These are phyloP conservation scores for Sporopachydermia lactativora DNA, from an alignment of 805 yeast genomes.

Conservation along the genomic window DNA sequence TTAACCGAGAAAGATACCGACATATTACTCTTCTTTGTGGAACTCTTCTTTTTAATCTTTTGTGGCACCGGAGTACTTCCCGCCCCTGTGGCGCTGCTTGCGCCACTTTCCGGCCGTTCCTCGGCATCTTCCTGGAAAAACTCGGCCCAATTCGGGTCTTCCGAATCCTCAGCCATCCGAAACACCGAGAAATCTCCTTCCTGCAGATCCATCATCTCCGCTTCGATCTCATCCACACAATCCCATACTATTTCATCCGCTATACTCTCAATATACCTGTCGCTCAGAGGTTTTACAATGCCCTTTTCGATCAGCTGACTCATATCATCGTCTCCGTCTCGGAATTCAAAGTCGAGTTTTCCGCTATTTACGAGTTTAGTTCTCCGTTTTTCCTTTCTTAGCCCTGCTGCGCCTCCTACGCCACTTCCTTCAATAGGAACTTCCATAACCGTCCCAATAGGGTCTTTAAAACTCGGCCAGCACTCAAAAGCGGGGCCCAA, in stretches of 20 bases:
- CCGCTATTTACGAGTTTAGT: not conserved
- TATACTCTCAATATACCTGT: constrained; percentile 51
- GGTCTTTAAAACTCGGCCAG: constrained; percentile 24
- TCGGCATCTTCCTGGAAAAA: not conserved
- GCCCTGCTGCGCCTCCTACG: constrained; percentile 8
- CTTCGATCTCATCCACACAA: constrained; percentile 70
- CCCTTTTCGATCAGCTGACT: constrained; percentile 2
- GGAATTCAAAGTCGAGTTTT: not conserved
- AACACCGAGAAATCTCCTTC: not conserved
- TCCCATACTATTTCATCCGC: constrained; percentile 80
- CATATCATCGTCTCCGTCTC: not conserved
- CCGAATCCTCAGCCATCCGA: not conserved
- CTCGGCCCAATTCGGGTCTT: not conserved
- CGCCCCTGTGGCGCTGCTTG: no score
- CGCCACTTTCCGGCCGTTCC: no score
- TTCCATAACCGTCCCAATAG: constrained; percentile 5
- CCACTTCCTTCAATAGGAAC: constrained; percentile 6
- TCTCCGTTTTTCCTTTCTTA: not conserved
- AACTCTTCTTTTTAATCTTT: no score
- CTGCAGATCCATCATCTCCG: constrained; percentile 31
- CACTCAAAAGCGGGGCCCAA: constrained; percentile 50
- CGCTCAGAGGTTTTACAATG: constrained; percentile 35
- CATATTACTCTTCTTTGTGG: no score
- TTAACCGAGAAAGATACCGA: no score
- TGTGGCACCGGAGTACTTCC: no score